These are phyloP conservation scores for Scutellaria minor DNA, from an alignment of 257 asterid species.

Conservation along the genomic window DNA sequence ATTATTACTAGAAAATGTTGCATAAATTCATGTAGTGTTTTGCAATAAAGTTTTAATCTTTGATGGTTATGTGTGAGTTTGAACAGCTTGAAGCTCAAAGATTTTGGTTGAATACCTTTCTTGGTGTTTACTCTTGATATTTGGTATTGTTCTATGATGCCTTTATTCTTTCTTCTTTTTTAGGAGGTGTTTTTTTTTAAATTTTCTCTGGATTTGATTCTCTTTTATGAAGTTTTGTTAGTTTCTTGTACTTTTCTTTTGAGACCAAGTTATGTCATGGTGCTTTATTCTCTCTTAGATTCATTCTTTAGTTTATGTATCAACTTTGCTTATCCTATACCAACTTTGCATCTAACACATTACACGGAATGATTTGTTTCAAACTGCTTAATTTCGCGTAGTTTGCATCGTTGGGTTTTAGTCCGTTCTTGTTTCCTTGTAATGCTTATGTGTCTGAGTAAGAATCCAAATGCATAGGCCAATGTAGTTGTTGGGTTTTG, in stretches of 20 bases:
- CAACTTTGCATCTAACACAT: constrained; percentile 39
- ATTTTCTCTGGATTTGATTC: constrained; percentile 50
- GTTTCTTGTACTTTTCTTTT: constrained; percentile 46
- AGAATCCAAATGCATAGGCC: constrained; percentile 7
- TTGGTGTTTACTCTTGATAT: constrained; percentile 43
- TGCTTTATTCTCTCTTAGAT: constrained; percentile 53
- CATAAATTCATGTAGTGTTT: constrained; percentile 13
- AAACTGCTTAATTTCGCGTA: neutral
- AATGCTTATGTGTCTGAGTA: constrained; percentile 9
- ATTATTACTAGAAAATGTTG: constrained; percentile 17
- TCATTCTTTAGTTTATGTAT: constrained; percentile 36
- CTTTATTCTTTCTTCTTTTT: constrained; percentile 39
- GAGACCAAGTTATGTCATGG: constrained; percentile 32
- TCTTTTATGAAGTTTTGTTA: constrained; percentile 41
- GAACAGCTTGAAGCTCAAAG: constrained; percentile 2
- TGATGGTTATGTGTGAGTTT: constrained; percentile 25
- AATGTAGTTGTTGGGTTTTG: neutral
- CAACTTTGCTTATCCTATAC: constrained; percentile 29
- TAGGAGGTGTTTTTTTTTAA: neutral
- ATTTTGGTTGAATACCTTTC: constrained; percentile 43
- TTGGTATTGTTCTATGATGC: constrained; percentile 29
- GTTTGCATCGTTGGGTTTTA: neutral
- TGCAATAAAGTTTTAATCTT: constrained; percentile 33
- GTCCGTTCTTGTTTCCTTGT: neutral
- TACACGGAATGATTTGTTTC: constrained; percentile 29